Evolutionary conservation across 768 basidiomycete species (phyloP).

Genomic region (Xerocomellus intermedius): DNA sequence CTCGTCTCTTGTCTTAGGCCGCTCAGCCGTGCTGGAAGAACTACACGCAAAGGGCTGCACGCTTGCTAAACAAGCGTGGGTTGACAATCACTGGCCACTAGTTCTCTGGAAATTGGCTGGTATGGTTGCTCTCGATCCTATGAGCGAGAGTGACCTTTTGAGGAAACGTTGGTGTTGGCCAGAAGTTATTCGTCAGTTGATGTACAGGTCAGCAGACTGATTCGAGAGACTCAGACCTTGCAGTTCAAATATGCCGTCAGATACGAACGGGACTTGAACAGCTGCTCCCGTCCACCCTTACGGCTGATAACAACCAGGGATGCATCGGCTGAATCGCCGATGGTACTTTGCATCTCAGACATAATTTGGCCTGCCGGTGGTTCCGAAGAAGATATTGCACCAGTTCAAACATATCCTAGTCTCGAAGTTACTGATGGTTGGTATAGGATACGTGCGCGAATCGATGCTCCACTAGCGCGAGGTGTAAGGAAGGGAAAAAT

Average conservation of each 20-base stretch:
- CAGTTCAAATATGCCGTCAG: constrained; percentile 39
- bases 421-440: constrained; percentile 97
- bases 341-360: constrained; percentile 81
- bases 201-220: constrained; percentile 64
- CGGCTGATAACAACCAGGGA: constrained; percentile 83
- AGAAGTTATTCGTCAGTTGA: constrained; percentile 78
- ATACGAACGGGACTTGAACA: constrained; percentile 84
- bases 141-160: constrained; percentile 44
- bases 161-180: constrained; percentile 76
- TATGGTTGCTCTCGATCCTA: constrained; percentile 73
- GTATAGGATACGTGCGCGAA: constrained; percentile 79
- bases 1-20: constrained; percentile 38
- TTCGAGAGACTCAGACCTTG: not conserved
- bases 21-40: constrained; percentile 54
- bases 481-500: constrained; percentile 69
- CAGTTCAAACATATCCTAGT: constrained; percentile 46
- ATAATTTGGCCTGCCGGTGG: constrained; percentile 53
- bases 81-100: constrained; percentile 87
- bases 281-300: constrained; percentile 76
- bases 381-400: constrained; percentile 37
- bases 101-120: constrained; percentile 96
- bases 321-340: constrained; percentile 70
- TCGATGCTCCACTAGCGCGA: constrained; percentile 71
- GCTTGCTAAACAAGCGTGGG: constrained; percentile 76
- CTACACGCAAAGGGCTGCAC: constrained; percentile 58